Evolutionary conservation across 371 early-diverging fungal genomes (phyloP).

Genomic region (Actinomortierella ambigua): DNA sequence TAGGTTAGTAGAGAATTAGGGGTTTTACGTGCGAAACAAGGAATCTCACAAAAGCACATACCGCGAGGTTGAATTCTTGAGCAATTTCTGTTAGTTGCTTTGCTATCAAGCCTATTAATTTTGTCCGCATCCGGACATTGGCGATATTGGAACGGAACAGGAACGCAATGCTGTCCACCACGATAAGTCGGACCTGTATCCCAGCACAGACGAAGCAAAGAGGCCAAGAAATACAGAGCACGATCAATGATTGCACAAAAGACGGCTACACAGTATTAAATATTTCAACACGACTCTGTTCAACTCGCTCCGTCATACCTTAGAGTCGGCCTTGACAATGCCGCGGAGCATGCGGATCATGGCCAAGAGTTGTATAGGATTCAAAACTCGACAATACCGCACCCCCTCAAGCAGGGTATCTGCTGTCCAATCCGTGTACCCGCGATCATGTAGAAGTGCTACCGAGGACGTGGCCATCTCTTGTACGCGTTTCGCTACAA

Average conservation of each 20-base stretch:
- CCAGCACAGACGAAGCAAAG: too few species aligned
- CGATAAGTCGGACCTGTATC: constrained; percentile 53
- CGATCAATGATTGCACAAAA: too few species aligned
- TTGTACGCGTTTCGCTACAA: constrained; percentile 48
- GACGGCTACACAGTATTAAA: too few species aligned
- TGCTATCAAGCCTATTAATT: constrained; percentile 23
- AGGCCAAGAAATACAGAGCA: too few species aligned
- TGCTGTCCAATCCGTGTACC: not conserved
- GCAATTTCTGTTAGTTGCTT: constrained; percentile 18
- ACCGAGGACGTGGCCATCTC: constrained; percentile 47
- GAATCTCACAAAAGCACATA: constrained; percentile 4
- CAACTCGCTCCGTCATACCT: too few species aligned
- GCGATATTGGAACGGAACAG: constrained; percentile 56
- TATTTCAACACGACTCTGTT: too few species aligned
- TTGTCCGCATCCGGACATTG: constrained; percentile 41
- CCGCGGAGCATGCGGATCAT: constrained; percentile 24
- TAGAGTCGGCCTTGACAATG: constrained; percentile 15
- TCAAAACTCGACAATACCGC: constrained; percentile 31
- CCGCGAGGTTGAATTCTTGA: constrained; percentile 20
- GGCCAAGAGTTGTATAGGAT: constrained; percentile 34
- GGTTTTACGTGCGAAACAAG: not conserved
- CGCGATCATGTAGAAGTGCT: not conserved
- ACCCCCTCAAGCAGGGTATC: constrained; percentile 20
- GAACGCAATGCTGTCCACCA: constrained; percentile 58
- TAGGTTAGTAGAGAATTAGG: not conserved